Base-by-base conservation (phyloP, 2,329 filamentous ascomycete species). In the Penicillium palitans region DNA sequence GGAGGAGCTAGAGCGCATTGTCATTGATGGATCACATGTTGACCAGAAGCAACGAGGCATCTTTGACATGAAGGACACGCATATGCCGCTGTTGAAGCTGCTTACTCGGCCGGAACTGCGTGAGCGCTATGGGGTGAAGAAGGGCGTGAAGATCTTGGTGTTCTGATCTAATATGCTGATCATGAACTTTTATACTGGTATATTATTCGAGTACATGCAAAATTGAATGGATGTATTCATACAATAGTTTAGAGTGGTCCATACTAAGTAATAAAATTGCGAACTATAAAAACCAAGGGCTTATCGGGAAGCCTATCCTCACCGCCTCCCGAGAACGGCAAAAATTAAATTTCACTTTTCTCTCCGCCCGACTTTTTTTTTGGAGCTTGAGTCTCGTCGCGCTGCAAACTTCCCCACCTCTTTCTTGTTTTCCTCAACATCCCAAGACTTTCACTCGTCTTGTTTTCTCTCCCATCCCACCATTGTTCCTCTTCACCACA, bases 31-130 rank as follows among this genome's bases (percentile, higher is more conserved):
- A 15, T 96, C 92, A 8, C 89, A 96, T 71, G 90, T 97, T 64
- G 93, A 99, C 76, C 86, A 90, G 75, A 99, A 99, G 83, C 96
- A 96, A 81, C 84, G 93, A 47, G 91, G 92, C 0, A 86, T 99
- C 63, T 86, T 96, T 74, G 95, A 98, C 71, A 97, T 98, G 91
- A 91, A 90, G 74, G 95, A 99, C 61, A 91, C 91, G 0, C 88
- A 93, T 79, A 82, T 92, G 69, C 90, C 91, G 7, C 82, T 98
- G 48, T 84, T 91, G 46, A 84, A 86, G 61, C 86, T 96, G 71
- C 78, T 99, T 51, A 84, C 87, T 35, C 82, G 86, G 55, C 79
- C 84, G 17, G 87, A 90, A 68, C 83, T 97, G 66, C 88, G 87
- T 73, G 85, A 86, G 51, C 82, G 87, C 62, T 96, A 91, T 69